These are phyloP conservation scores for Verbena officinalis DNA, from an alignment of 257 asterid species.

Conservation along the genomic window DNA sequence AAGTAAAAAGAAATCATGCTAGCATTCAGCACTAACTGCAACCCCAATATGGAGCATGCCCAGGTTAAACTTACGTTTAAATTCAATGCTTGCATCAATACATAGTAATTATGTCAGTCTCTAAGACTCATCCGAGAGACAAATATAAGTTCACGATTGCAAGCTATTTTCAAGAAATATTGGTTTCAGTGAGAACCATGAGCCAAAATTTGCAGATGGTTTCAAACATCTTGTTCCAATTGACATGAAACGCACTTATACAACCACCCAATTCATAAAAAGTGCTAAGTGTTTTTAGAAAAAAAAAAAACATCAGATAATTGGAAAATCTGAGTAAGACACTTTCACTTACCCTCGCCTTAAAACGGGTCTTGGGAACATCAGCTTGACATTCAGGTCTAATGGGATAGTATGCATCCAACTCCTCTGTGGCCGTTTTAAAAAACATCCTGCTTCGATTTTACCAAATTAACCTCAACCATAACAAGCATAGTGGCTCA, in stretches of 20 bases:
- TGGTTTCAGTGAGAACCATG: not conserved
- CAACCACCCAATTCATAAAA: not conserved
- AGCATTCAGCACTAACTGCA: not conserved
- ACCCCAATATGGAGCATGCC: not conserved
- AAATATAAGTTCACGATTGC: constrained; percentile 7
- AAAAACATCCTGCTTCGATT: constrained; percentile 49
- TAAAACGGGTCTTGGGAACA: constrained; percentile 82
- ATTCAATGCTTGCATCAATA: not conserved
- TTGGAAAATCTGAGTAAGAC: not conserved
- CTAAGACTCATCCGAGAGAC: constrained; percentile 9
- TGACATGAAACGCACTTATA: constrained; percentile 6
- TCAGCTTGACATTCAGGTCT: constrained; percentile 86
- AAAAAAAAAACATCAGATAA: constrained; percentile 18
- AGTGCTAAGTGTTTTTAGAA: not conserved
- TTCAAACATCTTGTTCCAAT: constrained; percentile 11
- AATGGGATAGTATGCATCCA: constrained; percentile 77
- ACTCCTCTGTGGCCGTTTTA: constrained; percentile 57
- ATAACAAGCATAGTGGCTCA: constrained; percentile 8
- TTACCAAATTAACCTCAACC: constrained; percentile 18
- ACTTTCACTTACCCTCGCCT: constrained; percentile 68
- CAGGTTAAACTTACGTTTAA: not conserved
- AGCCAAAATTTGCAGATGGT: not conserved
- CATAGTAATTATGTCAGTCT: not conserved
- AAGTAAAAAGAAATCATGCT: constrained; percentile 5
- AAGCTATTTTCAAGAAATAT: not conserved